Evolutionary conservation across 257 asterid genomes (phyloP).

Genomic region (Linderniella brevidens): DNA sequence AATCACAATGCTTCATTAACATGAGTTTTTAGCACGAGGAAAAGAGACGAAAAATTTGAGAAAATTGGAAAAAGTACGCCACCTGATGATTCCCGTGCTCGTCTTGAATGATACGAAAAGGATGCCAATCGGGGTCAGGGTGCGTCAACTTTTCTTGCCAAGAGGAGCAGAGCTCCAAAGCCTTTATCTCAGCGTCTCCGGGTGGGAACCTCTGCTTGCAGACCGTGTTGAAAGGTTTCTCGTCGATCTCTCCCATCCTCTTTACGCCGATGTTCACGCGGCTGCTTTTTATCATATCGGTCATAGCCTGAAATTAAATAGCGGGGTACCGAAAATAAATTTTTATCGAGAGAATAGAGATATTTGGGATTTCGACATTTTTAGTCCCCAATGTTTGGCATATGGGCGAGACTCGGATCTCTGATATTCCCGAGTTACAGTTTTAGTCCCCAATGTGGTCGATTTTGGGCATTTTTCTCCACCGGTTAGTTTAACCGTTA

Average conservation of each 20-base stretch:
- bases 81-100: constrained; percentile 31
- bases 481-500: too few species aligned
- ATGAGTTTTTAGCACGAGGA: not conserved
- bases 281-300: constrained; percentile 22
- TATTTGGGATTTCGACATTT: too few species aligned
- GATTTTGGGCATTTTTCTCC: too few species aligned
- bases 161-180: constrained; percentile 31
- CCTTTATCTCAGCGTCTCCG: constrained; percentile 42
- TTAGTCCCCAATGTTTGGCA: too few species aligned
- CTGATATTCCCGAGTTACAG: too few species aligned
- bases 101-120: constrained; percentile 27
- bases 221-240: constrained; percentile 29
- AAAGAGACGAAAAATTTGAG: not conserved
- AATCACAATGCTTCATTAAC: not conserved
- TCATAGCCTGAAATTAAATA: constrained; percentile 30
- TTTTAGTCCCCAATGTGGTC: too few species aligned
- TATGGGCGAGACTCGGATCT: too few species aligned
- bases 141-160: constrained; percentile 57
- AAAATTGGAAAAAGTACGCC: too few species aligned
- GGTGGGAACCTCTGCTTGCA: constrained; percentile 36
- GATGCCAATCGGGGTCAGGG: constrained; percentile 51
- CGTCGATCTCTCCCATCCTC: constrained; percentile 75
- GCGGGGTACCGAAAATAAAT: too few species aligned
- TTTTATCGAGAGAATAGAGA: too few species aligned
- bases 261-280: constrained; percentile 51